Evolutionary conservation across 2,329 filamentous ascomycete species (phyloP).

Genomic region (Cryphonectria japonica): DNA sequence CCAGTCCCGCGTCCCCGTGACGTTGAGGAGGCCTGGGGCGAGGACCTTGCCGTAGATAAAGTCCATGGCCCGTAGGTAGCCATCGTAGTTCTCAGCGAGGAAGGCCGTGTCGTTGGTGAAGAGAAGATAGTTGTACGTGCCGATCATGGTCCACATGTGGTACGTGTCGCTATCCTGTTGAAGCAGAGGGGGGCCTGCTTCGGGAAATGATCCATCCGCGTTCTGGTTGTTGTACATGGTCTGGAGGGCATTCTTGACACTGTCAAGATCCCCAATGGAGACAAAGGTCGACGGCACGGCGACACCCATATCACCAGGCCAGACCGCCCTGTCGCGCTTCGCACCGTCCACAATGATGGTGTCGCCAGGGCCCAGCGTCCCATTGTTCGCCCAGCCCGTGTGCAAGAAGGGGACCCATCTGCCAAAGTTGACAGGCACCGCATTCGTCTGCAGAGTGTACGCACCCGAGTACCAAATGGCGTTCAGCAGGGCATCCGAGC

Average conservation of each 20-base stretch:
- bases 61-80: slow-evolving; percentile 37
- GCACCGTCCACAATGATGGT: slow-evolving; percentile 52
- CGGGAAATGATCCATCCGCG: slow-evolving; percentile 51
- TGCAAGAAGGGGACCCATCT: slow-evolving; percentile 42
- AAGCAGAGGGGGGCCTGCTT: slow-evolving; percentile 50
- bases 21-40: slow-evolving; percentile 48
- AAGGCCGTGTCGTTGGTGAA: slow-evolving; percentile 52
- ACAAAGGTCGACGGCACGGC: slow-evolving; percentile 54
- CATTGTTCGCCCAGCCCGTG: slow-evolving; percentile 44
- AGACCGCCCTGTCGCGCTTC: slow-evolving; percentile 59
- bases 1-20: slow-evolving; percentile 56
- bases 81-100: slow-evolving; percentile 39
- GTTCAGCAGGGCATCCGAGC: slow-evolving; percentile 54
- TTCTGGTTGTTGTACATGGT: slow-evolving; percentile 45
- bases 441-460: slow-evolving; percentile 48
- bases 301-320: slow-evolving; percentile 62
- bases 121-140: slow-evolving; percentile 59
- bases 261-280: slow-evolving; percentile 53
- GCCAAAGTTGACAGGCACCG: slow-evolving; percentile 38
- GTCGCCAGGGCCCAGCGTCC: slow-evolving; percentile 38
- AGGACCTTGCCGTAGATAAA: slow-evolving; percentile 36
- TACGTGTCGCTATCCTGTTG: slow-evolving; percentile 41
- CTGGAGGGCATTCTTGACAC: slow-evolving; percentile 51
- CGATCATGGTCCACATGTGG: slow-evolving; percentile 52
- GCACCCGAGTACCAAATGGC: slow-evolving; percentile 57